phyloP scores from a whole-genome alignment of 2,329 filamentous ascomycete species.

The Annulohypoxylon truncatum region DNA sequence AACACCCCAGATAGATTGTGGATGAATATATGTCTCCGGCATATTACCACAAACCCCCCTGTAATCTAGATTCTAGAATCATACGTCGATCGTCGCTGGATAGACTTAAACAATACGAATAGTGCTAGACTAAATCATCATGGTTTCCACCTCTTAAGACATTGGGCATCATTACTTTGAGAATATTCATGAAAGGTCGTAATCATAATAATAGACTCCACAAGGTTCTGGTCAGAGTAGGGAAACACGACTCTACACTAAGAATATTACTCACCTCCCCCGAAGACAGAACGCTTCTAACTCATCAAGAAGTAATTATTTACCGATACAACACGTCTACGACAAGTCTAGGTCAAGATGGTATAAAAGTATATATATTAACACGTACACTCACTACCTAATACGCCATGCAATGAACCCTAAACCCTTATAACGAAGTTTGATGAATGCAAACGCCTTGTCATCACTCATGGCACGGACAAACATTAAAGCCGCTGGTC shows the following conservation, averaged over 20 bases:
- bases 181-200: not conserved
- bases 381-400: constrained; percentile 24
- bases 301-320: not conserved
- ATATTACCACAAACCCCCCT: not conserved
- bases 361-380: constrained; percentile 30
- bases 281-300: not conserved
- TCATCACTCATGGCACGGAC: constrained; percentile 36
- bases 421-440: constrained; percentile 20
- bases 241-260: not conserved
- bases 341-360: not conserved
- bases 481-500: constrained; percentile 9
- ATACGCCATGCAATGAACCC: constrained; percentile 43
- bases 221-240: too few species aligned
- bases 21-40: not conserved
- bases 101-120: not conserved
- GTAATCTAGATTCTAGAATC: not conserved
- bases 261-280: not conserved
- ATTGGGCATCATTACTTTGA: not conserved
- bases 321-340: not conserved
- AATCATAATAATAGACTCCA: not conserved
- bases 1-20: not conserved
- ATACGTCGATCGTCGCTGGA: not conserved
- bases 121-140: not conserved
- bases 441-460: constrained; percentile 38
- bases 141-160: not conserved